Base-by-base conservation (phyloP, 257 asterid genomes). In the Oldenlandia corymbosa region DNA sequence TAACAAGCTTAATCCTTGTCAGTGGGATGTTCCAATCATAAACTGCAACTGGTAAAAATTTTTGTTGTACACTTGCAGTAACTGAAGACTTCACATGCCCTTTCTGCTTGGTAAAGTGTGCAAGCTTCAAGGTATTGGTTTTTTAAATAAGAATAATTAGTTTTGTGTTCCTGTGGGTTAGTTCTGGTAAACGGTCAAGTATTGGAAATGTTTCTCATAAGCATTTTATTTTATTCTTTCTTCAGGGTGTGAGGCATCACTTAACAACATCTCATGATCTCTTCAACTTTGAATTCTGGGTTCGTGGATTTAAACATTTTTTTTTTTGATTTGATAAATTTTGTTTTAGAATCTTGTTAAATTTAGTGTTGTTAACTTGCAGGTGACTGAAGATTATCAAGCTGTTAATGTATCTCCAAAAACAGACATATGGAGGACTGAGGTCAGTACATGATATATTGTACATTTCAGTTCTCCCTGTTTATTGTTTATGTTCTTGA, bases 71-170 rank as follows among this genome's bases (percentile, higher is more conserved):
- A 37, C 67, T 68, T 73, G 76, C 96, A 93, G 99, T 93, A 75
- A 93, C 97, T 16, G 99, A 93, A 76, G 97, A 93, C 80, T 93
- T 93, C 73, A 56, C 99, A 10, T 93, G 99, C 88, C 91, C 99
- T 73, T 88, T 93, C 81, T 93, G 99, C 81, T 88, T 93, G 92
- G 94, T 86, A 64, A 90, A 82, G 79, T 90, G 99, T 75, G 95
- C 88, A 66, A 88, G 94, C 85, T 90, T 78, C 70, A 88, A 93
- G 99, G 99, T 90, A 82, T 57, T 23, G 48, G 52, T 60, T 59
- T 69, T 28, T 73, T 64, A 57, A 65, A 58, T 26, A 55, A 58
- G 52, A 74, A 54, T 67, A 52, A 49, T 42, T 16, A 43, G 62
- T 34, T 48, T 67, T 66, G 68, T 32, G 18, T 49, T 20, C 21